Evolutionary conservation across 257 asterid species (phyloP).

Genomic region (Apocynum venetum): DNA sequence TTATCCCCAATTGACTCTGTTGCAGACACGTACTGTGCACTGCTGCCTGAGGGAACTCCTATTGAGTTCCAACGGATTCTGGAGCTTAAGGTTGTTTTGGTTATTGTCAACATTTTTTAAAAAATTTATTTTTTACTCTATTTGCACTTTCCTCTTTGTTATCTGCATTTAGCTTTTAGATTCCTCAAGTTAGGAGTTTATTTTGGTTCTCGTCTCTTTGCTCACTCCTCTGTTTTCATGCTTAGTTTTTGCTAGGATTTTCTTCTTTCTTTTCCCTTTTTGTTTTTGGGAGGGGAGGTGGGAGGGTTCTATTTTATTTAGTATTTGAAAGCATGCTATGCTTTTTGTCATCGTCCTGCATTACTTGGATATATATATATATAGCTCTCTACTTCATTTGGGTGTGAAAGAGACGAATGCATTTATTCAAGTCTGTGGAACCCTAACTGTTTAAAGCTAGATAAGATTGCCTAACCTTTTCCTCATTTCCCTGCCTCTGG

Average conservation of each 20-base stretch:
- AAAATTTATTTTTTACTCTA: background rate
- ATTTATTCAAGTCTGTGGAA: background rate
- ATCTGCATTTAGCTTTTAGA: background rate
- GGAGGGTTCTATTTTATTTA: background rate
- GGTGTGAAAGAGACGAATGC: background rate
- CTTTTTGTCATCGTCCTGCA: background rate
- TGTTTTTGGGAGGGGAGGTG: no score
- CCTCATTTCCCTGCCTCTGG: background rate
- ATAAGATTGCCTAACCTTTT: background rate
- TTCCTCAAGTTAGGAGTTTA: background rate
- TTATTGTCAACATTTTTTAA: slow-evolving; percentile 8
- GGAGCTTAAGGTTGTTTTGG: slow-evolving; percentile 75
- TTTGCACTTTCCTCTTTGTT: background rate
- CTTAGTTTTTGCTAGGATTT: background rate
- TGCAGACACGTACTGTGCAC: slow-evolving; percentile 94
- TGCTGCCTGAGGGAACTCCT: slow-evolving; percentile 94
- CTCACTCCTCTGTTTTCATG: slow-evolving; percentile 2
- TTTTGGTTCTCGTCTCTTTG: background rate
- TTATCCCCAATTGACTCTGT: slow-evolving; percentile 96
- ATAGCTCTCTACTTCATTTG: slow-evolving; percentile 1
- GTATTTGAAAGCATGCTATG: background rate
- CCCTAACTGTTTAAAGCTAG: background rate
- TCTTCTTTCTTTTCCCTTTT: background rate
- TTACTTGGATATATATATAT: background rate
- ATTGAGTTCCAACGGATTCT: slow-evolving; percentile 90